Evolutionary conservation across 495 filamentous ascomycete species (phyloP).

Genomic region (Coniosporium apollinis): DNA sequence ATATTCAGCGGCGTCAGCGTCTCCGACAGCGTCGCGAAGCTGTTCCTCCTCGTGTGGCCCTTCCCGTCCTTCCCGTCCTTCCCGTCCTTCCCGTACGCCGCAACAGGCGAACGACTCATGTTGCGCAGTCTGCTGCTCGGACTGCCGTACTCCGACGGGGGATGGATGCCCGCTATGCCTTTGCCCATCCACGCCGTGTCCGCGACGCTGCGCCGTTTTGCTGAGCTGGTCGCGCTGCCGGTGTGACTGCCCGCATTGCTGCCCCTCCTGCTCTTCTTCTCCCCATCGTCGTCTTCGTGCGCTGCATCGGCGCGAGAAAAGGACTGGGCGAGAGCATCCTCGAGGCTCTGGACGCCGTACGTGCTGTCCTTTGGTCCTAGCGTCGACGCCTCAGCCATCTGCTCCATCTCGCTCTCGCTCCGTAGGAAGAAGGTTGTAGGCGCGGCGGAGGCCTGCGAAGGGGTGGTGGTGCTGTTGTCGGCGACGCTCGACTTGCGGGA

Average conservation of each 20-base stretch:
- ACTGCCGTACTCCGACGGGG: background rate
- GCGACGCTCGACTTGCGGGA: slow-evolving; percentile 8
- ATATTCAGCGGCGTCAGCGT: slow-evolving; percentile 40
- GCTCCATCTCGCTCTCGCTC: slow-evolving; percentile 23
- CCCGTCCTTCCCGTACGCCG: too few relatives aligned
- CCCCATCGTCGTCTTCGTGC: slow-evolving; percentile 6
- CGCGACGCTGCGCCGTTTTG: too few relatives aligned
- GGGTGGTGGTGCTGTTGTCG: slow-evolving; percentile 8
- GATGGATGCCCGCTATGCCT: slow-evolving; percentile 11
- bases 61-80: too few relatives aligned
- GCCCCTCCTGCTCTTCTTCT: slow-evolving; percentile 15
- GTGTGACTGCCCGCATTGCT: slow-evolving; percentile 1
- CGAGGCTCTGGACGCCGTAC: slow-evolving; percentile 49
- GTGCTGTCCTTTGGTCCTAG: slow-evolving; percentile 22
- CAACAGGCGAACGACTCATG: background rate
- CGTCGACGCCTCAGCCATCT: slow-evolving; percentile 8
- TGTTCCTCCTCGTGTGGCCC: slow-evolving; percentile 15
- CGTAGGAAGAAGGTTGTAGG: slow-evolving; percentile 24
- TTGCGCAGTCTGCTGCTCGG: background rate
- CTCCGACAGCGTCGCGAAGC: slow-evolving; percentile 24
- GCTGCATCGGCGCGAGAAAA: slow-evolving; percentile 20
- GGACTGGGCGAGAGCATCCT: slow-evolving; percentile 33
- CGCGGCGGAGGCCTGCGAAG: slow-evolving; percentile 5
- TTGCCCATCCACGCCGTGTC: too few relatives aligned
- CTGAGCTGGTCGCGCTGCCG: background rate